Evolutionary conservation across 768 basidiomycete species (phyloP), one percentile per base, ranked within the genome.

Genomic region (Tephrocybe rancida): DNA sequence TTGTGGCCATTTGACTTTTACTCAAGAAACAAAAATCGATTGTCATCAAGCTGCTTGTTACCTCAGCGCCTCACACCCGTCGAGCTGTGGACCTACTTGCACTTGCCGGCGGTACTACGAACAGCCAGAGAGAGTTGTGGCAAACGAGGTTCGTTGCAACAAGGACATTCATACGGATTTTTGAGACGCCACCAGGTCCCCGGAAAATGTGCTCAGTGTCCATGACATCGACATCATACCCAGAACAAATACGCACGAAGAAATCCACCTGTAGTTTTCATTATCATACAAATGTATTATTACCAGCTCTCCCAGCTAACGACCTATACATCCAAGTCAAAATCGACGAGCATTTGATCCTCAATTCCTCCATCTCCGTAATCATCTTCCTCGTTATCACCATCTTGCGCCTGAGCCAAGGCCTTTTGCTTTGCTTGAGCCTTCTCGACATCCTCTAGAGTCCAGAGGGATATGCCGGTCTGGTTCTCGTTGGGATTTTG

Each of bases 401-500:
- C 64, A 48, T 61, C 56, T 61, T 66, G 67, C 54, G 77, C 69
- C 59, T 74, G 72, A 62, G 79, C 82, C 18, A 87, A 77, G 44
- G 82, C 88, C 66, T 81, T 85, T 60, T 93, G 90, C 64, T 90
- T 90, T 29, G 80, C 80, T 68, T 97, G 95, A 39, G 88, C 87
- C 67, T 86, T 88, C 63, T 92, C 82, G 13, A 99, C 81, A 67
- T 98, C 92, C 63, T 94, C 92, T 32, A 98, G 71, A 18, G 93
- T 92, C 97, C 97, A 99, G 32, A 98, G 76, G 16, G 92, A 95
- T 26, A 98, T 76, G 0, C 95, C 95, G 1, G 95, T 98, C 69
- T 92, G 90, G 63, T 95, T 93, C 71, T 98, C 95, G 58, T 95
- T 95, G 42, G 91, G 91, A 64, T 95, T 96, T 73, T 99, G 97